These are phyloP conservation scores for Naganishia kalamii DNA, from an alignment of 768 basidiomycete species.

Conservation along the genomic window DNA sequence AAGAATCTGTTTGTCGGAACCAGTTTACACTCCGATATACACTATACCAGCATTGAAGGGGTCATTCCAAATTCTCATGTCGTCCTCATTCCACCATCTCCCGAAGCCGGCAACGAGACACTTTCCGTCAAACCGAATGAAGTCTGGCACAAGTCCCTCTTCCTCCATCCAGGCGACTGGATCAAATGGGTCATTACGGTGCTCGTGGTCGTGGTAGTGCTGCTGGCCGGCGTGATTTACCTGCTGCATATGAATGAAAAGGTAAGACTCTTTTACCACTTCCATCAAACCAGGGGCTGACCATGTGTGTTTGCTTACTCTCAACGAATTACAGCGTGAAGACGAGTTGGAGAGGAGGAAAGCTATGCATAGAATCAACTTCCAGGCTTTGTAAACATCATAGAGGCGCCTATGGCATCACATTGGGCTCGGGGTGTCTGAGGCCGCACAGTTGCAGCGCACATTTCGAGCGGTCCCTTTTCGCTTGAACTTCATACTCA, in stretches of 20 bases:
- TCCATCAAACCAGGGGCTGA: neutral
- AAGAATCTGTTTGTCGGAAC: conserved; percentile 88
- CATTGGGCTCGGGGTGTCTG: too few relatives aligned
- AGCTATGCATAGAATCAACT: conserved; percentile 92
- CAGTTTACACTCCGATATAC: conserved; percentile 63
- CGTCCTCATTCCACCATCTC: conserved; percentile 73
- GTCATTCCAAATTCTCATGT: conserved; percentile 96
- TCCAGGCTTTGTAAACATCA: conserved; percentile 67
- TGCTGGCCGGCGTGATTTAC: conserved; percentile 75
- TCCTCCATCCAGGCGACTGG: conserved; percentile 90
- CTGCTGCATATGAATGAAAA: conserved; percentile 87
- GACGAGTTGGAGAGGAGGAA: conserved; percentile 85
- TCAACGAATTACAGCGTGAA: conserved; percentile 58
- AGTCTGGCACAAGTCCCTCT: conserved; percentile 80
- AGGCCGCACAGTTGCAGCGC: too few relatives aligned
- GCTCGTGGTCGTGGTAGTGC: conserved; percentile 63
- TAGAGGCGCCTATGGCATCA: too few relatives aligned
- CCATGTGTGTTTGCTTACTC: neutral
- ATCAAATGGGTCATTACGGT: conserved; percentile 94
- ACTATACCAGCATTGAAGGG: conserved; percentile 89
- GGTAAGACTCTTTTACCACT: conserved; percentile 51
- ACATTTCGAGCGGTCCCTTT: too few relatives aligned
- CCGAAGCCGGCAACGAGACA: conserved; percentile 51
- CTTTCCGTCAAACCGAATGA: conserved; percentile 12
- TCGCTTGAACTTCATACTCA: too few relatives aligned